A percentile compares a stretch with the other conserved stretches of the same genome.
Evolutionary conservation across 2,329 filamentous ascomycete genomes (phyloP).

Genomic region (Microcyclospora tardicrescens): DNA sequence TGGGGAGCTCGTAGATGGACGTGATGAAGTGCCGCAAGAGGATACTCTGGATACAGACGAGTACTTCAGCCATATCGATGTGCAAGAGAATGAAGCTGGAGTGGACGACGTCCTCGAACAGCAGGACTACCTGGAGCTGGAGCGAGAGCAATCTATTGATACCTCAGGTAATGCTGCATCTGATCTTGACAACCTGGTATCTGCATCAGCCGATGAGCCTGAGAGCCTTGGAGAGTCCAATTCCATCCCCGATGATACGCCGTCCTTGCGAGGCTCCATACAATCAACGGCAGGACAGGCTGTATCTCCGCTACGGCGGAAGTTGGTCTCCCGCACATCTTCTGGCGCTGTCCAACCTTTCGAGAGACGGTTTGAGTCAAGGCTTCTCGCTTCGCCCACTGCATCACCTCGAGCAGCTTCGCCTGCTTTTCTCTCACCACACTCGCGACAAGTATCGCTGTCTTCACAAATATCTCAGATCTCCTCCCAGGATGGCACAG

Average conservation of each 20-base stretch:
- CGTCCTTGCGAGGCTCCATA: constrained; percentile 57
- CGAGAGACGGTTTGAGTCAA: constrained; percentile 84
- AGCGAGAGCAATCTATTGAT: not conserved
- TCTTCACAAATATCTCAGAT: constrained; percentile 46
- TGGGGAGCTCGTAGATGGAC: constrained; percentile 1
- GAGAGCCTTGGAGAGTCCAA: constrained; percentile 55
- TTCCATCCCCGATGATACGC: constrained; percentile 72
- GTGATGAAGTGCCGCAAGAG: constrained; percentile 1
- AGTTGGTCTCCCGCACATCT: constrained; percentile 53
- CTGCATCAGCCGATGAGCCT: constrained; percentile 9
- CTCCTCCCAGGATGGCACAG: constrained; percentile 51
- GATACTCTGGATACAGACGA: not conserved
- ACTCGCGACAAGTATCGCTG: constrained; percentile 53
- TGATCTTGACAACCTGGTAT: no score
- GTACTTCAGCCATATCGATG: not conserved
- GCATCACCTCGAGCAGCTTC: constrained; percentile 57
- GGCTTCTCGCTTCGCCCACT: constrained; percentile 53
- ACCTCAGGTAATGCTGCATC: no score
- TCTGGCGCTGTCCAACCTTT: constrained; percentile 83
- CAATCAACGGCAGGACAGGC: constrained; percentile 59
- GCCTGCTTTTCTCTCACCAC: constrained; percentile 60
- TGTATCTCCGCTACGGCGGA: constrained; percentile 45
- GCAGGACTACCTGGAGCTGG: constrained; percentile 13
- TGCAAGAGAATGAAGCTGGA: constrained; percentile 5
- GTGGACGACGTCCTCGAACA: constrained; percentile 7